Evolutionary conservation across 1,284 basidiomycete genomes (phyloP).

Genomic region (Crepidotus sp.): DNA sequence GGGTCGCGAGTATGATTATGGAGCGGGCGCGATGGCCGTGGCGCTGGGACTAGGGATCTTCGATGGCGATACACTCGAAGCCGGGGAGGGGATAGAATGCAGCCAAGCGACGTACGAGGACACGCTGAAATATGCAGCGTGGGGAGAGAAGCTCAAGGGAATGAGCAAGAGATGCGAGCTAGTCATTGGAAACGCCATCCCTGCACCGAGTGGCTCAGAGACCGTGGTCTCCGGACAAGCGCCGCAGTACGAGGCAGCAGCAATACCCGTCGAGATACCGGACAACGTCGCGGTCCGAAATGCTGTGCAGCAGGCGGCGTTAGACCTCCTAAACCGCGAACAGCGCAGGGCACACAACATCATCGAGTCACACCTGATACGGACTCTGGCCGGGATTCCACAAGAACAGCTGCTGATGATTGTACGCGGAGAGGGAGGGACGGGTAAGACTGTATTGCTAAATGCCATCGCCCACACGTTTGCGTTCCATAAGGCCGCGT

Average conservation of each 20-base stretch:
- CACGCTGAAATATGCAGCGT: background rate
- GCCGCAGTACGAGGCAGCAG: too few relatives aligned
- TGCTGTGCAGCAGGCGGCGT: background rate
- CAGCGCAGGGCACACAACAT: slow-evolving; percentile 12
- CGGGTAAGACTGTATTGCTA: slow-evolving; percentile 29
- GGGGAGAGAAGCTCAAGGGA: background rate
- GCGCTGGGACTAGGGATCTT: background rate
- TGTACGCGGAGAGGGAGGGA: slow-evolving; percentile 26
- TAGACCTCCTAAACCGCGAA: slow-evolving; percentile 9
- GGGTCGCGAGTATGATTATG: background rate
- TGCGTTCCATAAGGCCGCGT: background rate
- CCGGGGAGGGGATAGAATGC: too few relatives aligned
- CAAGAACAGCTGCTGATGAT: slow-evolving; percentile 23
- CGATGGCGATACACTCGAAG: too few relatives aligned
- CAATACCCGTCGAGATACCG: background rate
- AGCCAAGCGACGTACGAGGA: background rate
- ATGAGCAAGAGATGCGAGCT: background rate
- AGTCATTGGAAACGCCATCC: background rate
- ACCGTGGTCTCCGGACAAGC: too few relatives aligned
- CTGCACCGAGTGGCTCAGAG: too few relatives aligned
- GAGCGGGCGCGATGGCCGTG: background rate
- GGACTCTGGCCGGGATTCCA: background rate
- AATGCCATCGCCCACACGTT: slow-evolving; percentile 25
- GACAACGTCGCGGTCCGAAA: background rate
- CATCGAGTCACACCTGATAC: background rate